Percentiles rank a stretch among this genome's conserved stretches.
phyloP scores from a whole-genome alignment of 2,329 filamentous ascomycete species.

The Stachybotrys elegans region DNA sequence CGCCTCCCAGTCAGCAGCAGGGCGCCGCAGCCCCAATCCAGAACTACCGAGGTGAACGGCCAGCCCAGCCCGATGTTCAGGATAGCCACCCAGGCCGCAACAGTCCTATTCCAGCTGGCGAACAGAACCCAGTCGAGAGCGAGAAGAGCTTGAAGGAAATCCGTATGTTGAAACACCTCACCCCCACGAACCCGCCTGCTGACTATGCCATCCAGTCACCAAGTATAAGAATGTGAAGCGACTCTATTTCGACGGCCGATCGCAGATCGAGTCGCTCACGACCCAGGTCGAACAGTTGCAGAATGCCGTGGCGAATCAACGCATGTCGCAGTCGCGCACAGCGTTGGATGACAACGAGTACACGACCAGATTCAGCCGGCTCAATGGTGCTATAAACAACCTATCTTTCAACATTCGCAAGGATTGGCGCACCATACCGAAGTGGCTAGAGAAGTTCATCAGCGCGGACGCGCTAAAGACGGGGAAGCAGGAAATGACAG shows the following conservation, averaged over 20 bases:
- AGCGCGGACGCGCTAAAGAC: conserved; percentile 80
- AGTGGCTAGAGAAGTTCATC: conserved; percentile 74
- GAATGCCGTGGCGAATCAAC: conserved; percentile 95
- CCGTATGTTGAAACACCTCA: conserved; percentile 44
- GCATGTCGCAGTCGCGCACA: conserved; percentile 88
- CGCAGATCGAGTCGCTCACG: conserved; percentile 83
- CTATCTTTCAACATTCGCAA: conserved; percentile 94
- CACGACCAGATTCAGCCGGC: conserved; percentile 76
- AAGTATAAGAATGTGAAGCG: conserved; percentile 99
- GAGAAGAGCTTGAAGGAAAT: conserved; percentile 56
- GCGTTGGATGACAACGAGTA: conserved; percentile 96
- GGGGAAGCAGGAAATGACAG: conserved; percentile 97
- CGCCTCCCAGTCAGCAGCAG: conserved; percentile 25
- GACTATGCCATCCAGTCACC: conserved; percentile 55
- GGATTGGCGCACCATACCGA: conserved; percentile 78
- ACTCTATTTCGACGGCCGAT: conserved; percentile 93
- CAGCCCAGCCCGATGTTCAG: conserved; percentile 39
- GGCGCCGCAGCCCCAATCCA: conserved; percentile 19
- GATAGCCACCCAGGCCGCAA: conserved; percentile 45
- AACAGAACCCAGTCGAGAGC: conserved; percentile 34
- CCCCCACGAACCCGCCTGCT: too few species aligned
- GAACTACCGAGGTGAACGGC: conserved; percentile 34
- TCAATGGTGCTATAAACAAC: conserved; percentile 93
- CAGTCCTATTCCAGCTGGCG: conserved; percentile 56
- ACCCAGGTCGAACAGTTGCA: conserved; percentile 89